These are phyloP conservation scores for Flaveria ramosissima DNA, from an alignment of 129 eudicot species.

Conservation along the genomic window DNA sequence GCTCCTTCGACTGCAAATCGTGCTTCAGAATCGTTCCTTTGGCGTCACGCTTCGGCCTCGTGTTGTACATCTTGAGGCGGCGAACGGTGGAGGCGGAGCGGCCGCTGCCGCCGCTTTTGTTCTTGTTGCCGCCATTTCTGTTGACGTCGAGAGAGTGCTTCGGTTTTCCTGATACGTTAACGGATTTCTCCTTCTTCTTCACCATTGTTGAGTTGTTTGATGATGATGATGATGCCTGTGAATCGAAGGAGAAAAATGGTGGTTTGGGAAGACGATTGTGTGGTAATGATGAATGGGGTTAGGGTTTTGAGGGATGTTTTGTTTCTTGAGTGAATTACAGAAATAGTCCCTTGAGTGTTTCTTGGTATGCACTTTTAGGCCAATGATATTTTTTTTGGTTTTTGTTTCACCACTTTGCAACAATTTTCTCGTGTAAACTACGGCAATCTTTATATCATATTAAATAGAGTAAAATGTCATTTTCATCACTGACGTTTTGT, in stretches of 20 bases:
- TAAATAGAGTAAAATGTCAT: too few relatives aligned
- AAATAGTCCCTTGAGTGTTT: conserved; percentile 8
- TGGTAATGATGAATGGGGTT: neutral
- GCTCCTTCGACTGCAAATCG: conserved; percentile 67
- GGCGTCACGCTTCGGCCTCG: conserved; percentile 66
- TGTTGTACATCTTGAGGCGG: conserved; percentile 93
- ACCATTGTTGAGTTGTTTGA: conserved; percentile 38
- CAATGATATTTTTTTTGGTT: neutral
- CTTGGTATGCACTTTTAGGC: neutral
- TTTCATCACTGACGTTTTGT: too few relatives aligned
- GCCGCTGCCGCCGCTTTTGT: conserved; percentile 50
- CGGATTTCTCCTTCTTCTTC: conserved; percentile 74
- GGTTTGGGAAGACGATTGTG: conserved; percentile 2
- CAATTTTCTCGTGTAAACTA: too few relatives aligned
- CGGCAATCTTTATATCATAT: too few relatives aligned
- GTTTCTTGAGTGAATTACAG: neutral
- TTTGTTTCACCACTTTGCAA: too few relatives aligned
- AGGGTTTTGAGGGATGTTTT: conserved; percentile 28
- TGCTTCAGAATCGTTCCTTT: conserved; percentile 57
- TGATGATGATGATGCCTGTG: neutral
- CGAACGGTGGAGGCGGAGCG: conserved; percentile 92
- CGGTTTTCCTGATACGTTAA: conserved; percentile 85
- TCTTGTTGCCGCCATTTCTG: conserved; percentile 48
- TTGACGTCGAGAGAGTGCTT: conserved; percentile 88
- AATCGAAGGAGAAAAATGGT: neutral